A percentile compares a stretch with the other conserved stretches of the same genome.
phyloP scores from a whole-genome alignment of 2,329 filamentous ascomycete species.

The Apiospora saccharicola region DNA sequence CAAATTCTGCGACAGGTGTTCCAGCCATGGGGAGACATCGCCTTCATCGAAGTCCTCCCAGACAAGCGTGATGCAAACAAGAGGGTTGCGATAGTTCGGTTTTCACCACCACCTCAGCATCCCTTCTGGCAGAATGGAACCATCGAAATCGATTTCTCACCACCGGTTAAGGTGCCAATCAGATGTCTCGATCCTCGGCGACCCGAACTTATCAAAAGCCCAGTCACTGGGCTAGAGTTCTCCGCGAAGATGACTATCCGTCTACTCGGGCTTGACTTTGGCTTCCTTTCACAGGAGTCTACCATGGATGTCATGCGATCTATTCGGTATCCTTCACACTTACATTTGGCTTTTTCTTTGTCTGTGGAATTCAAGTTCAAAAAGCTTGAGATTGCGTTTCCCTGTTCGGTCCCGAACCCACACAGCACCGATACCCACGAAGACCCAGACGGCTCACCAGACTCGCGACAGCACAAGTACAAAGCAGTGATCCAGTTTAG shows the following conservation, averaged over 20 bases:
- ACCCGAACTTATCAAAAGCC: slow-evolving; percentile 37
- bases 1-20: slow-evolving; percentile 61
- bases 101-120: slow-evolving; percentile 62
- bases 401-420: slow-evolving; percentile 37
- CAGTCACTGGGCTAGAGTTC: slow-evolving; percentile 41
- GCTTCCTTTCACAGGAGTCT: slow-evolving; percentile 60
- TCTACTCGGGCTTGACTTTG: slow-evolving; percentile 64
- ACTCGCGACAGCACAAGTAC: slow-evolving; percentile 39
- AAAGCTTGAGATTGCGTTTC: slow-evolving; percentile 51
- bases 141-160: slow-evolving; percentile 27
- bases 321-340: slow-evolving; percentile 32
- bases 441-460: slow-evolving; percentile 24
- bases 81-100: slow-evolving; percentile 57
- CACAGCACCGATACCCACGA: slow-evolving; percentile 25
- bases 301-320: slow-evolving; percentile 68
- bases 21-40: slow-evolving; percentile 58
- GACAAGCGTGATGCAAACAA: slow-evolving; percentile 46
- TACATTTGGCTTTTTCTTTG: slow-evolving; percentile 41
- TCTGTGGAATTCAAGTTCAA: slow-evolving; percentile 49
- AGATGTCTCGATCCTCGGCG: slow-evolving; percentile 2
- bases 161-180: slow-evolving; percentile 30
- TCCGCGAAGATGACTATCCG: slow-evolving; percentile 49
- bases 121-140: slow-evolving; percentile 58
- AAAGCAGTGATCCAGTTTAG: slow-evolving; percentile 54
- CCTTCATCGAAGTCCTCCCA: slow-evolving; percentile 63